phyloP scores from a whole-genome alignment of 2,329 filamentous ascomycete genomes.

The Fusarium staphyleae region DNA sequence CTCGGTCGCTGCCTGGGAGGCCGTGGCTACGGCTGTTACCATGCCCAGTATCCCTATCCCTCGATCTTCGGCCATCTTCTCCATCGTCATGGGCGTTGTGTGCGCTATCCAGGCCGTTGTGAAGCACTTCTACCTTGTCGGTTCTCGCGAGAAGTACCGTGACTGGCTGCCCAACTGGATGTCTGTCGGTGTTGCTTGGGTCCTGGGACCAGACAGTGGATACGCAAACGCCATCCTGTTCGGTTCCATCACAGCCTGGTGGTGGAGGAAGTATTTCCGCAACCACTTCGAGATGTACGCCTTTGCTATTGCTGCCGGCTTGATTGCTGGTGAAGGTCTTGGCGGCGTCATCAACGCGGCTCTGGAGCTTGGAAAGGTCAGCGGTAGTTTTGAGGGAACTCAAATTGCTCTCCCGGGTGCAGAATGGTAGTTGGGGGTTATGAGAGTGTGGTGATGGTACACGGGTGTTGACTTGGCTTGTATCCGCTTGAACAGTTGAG shows the following conservation, averaged over 20 bases:
- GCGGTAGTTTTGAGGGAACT: constrained; percentile 37
- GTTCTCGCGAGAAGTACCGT: constrained; percentile 60
- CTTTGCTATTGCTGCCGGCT: constrained; percentile 65
- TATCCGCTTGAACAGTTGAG: not conserved
- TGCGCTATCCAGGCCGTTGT: constrained; percentile 59
- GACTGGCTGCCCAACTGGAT: constrained; percentile 69
- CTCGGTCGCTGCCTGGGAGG: constrained; percentile 70
- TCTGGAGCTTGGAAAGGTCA: constrained; percentile 48
- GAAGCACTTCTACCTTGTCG: constrained; percentile 62
- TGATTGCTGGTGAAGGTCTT: constrained; percentile 69
- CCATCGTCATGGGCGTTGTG: constrained; percentile 61
- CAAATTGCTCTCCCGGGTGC: constrained; percentile 26
- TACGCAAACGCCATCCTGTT: constrained; percentile 65
- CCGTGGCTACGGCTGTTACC: constrained; percentile 68
- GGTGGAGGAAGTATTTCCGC: constrained; percentile 61
- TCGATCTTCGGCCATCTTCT: constrained; percentile 60
- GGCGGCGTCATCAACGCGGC: constrained; percentile 67
- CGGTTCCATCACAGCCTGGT: constrained; percentile 59
- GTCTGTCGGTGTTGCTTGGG: constrained; percentile 66
- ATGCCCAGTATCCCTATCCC: constrained; percentile 64
- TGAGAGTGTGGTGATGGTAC: too few species aligned
- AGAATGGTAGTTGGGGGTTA: constrained; percentile 5
- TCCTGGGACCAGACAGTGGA: constrained; percentile 60
- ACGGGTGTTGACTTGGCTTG: too few species aligned
- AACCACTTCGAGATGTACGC: constrained; percentile 62